A percentile compares a stretch with the other conserved stretches of the same genome.
phyloP scores from a whole-genome alignment of 2,329 filamentous ascomycete genomes.

The Huntiella decipiens region DNA sequence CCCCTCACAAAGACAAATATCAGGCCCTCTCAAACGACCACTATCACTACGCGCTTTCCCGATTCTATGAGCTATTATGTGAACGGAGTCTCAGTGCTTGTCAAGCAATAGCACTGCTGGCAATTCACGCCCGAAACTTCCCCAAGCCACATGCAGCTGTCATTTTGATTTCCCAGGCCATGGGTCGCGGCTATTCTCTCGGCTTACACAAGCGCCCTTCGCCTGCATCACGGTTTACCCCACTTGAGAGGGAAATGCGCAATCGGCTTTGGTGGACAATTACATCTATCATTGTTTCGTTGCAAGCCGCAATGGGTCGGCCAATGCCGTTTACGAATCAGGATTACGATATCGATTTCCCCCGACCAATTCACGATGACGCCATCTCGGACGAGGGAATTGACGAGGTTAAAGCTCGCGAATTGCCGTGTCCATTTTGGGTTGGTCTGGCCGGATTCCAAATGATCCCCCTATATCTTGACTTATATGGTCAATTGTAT shows the following conservation, averaged over 20 bases:
- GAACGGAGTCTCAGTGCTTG: slow-evolving; percentile 46
- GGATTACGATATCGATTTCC: slow-evolving; percentile 64
- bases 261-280: slow-evolving; percentile 65
- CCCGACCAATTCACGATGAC: slow-evolving; percentile 52
- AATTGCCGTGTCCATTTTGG: slow-evolving; percentile 44
- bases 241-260: slow-evolving; percentile 53
- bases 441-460: slow-evolving; percentile 48
- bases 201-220: slow-evolving; percentile 49
- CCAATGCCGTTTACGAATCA: slow-evolving; percentile 57
- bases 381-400: slow-evolving; percentile 23
- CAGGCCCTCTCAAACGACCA: slow-evolving; percentile 54
- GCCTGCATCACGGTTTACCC: slow-evolving; percentile 21
- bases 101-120: slow-evolving; percentile 56
- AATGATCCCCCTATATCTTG: slow-evolving; percentile 46
- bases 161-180: slow-evolving; percentile 43
- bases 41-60: slow-evolving; percentile 56
- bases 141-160: slow-evolving; percentile 62
- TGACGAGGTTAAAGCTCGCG: slow-evolving; percentile 16
- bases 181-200: slow-evolving; percentile 53
- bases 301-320: slow-evolving; percentile 56
- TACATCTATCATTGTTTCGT: slow-evolving; percentile 43
- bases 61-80: slow-evolving; percentile 44
- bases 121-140: slow-evolving; percentile 54
- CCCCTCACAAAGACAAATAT: slow-evolving; percentile 32
- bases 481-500: slow-evolving; percentile 63